Percentiles rank a stretch among this genome's conserved stretches.
These are phyloP conservation scores for Hypoxylon sp. DNA, from an alignment of 2,329 filamentous ascomycete genomes.

Conservation along the genomic window DNA sequence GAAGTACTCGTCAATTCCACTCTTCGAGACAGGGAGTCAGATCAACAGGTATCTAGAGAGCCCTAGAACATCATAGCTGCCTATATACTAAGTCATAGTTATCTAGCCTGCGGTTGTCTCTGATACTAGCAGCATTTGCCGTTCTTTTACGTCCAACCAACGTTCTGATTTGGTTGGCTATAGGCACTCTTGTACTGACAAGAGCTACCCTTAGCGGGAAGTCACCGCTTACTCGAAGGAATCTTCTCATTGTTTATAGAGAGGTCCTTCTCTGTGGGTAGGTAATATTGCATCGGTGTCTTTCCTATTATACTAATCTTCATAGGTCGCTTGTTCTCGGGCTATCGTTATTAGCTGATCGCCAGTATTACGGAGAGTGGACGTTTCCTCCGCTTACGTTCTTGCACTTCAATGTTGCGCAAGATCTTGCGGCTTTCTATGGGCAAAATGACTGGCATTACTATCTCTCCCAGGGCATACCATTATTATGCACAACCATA, in stretches of 20 bases:
- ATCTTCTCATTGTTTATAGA: conserved; percentile 68
- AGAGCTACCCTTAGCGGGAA: conserved; percentile 58
- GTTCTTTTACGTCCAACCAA: conserved; percentile 93
- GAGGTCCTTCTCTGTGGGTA: conserved; percentile 76
- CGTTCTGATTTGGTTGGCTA: conserved; percentile 82
- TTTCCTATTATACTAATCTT: conserved; percentile 26
- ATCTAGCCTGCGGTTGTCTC: conserved; percentile 71
- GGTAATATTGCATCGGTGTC: conserved; percentile 38
- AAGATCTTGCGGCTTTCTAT: conserved; percentile 92
- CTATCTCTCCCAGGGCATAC: conserved; percentile 90
- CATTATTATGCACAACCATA: conserved; percentile 85
- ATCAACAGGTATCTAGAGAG: conserved; percentile 52
- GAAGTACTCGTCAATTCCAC: conserved; percentile 50
- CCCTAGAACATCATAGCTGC: background rate
- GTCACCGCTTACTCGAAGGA: conserved; percentile 61
- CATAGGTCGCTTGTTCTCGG: conserved; percentile 68
- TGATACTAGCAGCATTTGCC: conserved; percentile 83
- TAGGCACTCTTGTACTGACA: conserved; percentile 70
- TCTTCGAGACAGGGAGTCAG: conserved; percentile 51
- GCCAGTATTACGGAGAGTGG: conserved; percentile 86
- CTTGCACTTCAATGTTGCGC: conserved; percentile 90
- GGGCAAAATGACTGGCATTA: conserved; percentile 93
- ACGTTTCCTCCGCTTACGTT: conserved; percentile 90
- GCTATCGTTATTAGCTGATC: conserved; percentile 78
- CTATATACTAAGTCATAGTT: conserved; percentile 16